Conservation (phyloP, 108 stramenopile genomes). For the Nannochloropsis granulata region DNA sequence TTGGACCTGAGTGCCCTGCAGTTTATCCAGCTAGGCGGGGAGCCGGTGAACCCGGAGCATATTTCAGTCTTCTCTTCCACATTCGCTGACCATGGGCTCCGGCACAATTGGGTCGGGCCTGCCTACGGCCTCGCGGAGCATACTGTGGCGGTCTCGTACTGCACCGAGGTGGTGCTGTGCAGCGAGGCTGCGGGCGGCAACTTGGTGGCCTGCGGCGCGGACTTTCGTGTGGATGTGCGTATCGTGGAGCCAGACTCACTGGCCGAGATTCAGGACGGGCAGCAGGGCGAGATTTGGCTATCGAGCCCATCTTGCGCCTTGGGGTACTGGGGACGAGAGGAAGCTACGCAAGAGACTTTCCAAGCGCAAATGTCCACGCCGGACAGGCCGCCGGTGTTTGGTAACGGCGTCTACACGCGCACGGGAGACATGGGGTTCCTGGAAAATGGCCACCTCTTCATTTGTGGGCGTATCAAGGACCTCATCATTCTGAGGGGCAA, state of each 20-base stretch:
- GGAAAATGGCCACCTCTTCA: slow-evolving; percentile 75
- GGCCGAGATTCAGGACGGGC: background rate
- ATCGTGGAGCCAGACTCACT: background rate
- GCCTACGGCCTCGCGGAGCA: slow-evolving; percentile 96
- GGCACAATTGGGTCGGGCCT: slow-evolving; percentile 52
- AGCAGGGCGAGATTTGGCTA: background rate
- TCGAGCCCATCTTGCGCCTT: background rate
- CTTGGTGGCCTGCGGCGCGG: background rate
- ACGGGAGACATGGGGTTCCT: slow-evolving; percentile 96
- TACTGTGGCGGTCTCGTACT: slow-evolving; percentile 70
- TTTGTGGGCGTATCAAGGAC: slow-evolving; percentile 82
- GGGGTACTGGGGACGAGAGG: background rate
- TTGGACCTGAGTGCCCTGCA: slow-evolving; percentile 56
- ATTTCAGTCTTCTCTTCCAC: slow-evolving; percentile 56
- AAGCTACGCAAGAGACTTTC: background rate
- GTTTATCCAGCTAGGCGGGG: slow-evolving; percentile 91
- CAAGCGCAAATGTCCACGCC: background rate
- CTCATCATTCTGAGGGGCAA: slow-evolving; percentile 87
- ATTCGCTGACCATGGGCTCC: slow-evolving; percentile 60
- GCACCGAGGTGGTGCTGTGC: background rate
- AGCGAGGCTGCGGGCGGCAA: background rate
- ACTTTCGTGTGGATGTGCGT: background rate
- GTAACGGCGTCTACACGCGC: slow-evolving; percentile 54
- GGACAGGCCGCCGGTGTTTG: slow-evolving; percentile 45
- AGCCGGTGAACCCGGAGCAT: slow-evolving; percentile 63